Percentiles rank a stretch among this genome's conserved stretches.
Evolutionary conservation across 768 basidiomycete genomes (phyloP).

Genomic region (Mycena polygramma): DNA sequence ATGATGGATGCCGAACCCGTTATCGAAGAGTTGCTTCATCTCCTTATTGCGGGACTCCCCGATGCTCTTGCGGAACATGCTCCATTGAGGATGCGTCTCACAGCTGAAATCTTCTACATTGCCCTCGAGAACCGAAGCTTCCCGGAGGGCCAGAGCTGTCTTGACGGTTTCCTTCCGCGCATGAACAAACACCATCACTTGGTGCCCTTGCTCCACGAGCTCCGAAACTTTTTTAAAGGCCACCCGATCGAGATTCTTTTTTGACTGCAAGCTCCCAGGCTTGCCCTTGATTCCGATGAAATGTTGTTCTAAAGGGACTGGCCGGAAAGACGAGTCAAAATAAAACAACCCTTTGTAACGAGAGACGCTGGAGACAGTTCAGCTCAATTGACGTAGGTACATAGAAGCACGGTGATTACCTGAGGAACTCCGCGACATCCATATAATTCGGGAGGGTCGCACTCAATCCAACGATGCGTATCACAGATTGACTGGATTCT

Average conservation of each 20-base stretch:
- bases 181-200: conserved; percentile 99
- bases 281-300: conserved; percentile 96
- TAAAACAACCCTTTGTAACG: conserved; percentile 91
- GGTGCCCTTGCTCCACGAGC: conserved; percentile 91
- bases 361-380: conserved; percentile 74
- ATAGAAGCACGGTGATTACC: conserved; percentile 58
- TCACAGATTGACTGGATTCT: conserved; percentile 95
- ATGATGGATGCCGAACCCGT: conserved; percentile 97
- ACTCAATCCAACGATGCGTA: conserved; percentile 95
- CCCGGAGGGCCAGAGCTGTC: conserved; percentile 83
- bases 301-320: conserved; percentile 96
- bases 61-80: conserved; percentile 82
- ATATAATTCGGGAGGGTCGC: conserved; percentile 98
- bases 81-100: conserved; percentile 83
- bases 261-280: conserved; percentile 75
- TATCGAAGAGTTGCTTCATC: conserved; percentile 94
- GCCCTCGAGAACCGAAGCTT: conserved; percentile 80
- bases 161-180: conserved; percentile 99
- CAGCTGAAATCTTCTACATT: conserved; percentile 84
- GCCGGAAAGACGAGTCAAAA: conserved; percentile 97
- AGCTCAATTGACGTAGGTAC: conserved; percentile 2
- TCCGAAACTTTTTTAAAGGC: conserved; percentile 93
- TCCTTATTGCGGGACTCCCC: conserved; percentile 92
- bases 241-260: conserved; percentile 88
- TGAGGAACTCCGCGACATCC: conserved; percentile 95